phyloP scores from a whole-genome alignment of 768 basidiomycete genomes.

The Gymnopilus junonius region DNA sequence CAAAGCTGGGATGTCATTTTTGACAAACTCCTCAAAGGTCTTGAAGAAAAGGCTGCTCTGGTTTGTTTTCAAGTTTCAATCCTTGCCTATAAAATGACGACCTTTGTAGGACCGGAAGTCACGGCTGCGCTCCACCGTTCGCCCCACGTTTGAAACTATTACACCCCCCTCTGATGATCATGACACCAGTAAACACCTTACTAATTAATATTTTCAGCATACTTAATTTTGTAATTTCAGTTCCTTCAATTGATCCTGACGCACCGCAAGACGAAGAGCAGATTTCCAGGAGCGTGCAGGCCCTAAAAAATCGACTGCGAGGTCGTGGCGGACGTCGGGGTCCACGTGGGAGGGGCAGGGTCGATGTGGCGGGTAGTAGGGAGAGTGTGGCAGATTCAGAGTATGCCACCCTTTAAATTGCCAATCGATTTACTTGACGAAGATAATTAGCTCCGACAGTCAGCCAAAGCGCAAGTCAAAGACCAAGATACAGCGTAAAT shows the following conservation, averaged over 20 bases:
- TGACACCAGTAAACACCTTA: constrained; percentile 48
- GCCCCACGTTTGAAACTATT: constrained; percentile 37
- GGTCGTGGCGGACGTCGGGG: constrained; percentile 70
- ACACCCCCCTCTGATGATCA: constrained; percentile 66
- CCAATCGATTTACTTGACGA: neutral
- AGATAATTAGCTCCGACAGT: constrained; percentile 57
- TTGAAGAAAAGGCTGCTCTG: constrained; percentile 78
- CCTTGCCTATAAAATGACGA: neutral
- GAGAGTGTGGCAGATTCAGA: constrained; percentile 73
- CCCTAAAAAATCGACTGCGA: constrained; percentile 83
- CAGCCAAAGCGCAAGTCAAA: constrained; percentile 65
- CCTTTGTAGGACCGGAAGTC: constrained; percentile 69
- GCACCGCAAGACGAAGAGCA: constrained; percentile 79
- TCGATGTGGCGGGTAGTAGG: constrained; percentile 53
- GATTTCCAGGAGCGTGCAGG: constrained; percentile 91
- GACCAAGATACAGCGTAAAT: constrained; percentile 83
- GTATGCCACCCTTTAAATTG: constrained; percentile 47
- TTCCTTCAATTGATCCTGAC: constrained; percentile 41
- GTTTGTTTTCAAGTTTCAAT: constrained; percentile 35
- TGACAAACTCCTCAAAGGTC: constrained; percentile 70
- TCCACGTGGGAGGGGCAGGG: constrained; percentile 50
- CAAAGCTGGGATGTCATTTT: constrained; percentile 84
- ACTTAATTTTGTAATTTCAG: constrained; percentile 28
- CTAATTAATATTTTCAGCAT: constrained; percentile 44
- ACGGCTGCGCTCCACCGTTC: constrained; percentile 52